phyloP scores from a whole-genome alignment of 768 basidiomycete genomes.

The Dendrothele bispora region DNA sequence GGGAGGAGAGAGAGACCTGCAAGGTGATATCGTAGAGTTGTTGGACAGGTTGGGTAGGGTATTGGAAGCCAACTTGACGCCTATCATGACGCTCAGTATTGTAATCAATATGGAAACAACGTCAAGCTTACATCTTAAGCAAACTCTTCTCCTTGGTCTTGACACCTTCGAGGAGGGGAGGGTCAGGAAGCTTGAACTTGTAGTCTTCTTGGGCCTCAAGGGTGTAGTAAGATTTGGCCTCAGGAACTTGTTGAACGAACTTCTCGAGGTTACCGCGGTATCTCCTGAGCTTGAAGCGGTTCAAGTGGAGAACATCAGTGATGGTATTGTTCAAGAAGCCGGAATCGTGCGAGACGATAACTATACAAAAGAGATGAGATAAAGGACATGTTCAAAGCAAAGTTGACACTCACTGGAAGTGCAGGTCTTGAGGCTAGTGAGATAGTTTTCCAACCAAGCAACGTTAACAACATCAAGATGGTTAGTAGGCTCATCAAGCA shows the following conservation, averaged over 20 bases:
- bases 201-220: conserved; percentile 96
- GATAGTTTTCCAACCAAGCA: conserved; percentile 95
- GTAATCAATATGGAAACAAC: conserved; percentile 7
- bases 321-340: conserved; percentile 97
- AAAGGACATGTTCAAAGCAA: conserved; percentile 5
- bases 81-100: conserved; percentile 15
- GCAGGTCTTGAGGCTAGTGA: conserved; percentile 82
- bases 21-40: conserved; percentile 94
- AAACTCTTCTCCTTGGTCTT: conserved; percentile 99
- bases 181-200: conserved; percentile 97
- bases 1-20: conserved; percentile 96
- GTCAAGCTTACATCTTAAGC: conserved; percentile 81
- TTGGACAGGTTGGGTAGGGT: conserved; percentile 81
- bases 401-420: conserved; percentile 70
- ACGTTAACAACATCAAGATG: conserved; percentile 97
- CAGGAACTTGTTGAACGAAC: conserved; percentile 92
- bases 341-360: conserved; percentile 98
- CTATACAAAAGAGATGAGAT: conserved; percentile 32
- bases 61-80: conserved; percentile 96
- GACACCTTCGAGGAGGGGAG: conserved; percentile 97
- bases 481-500: conserved; percentile 97
- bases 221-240: conserved; percentile 97
- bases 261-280: conserved; percentile 95
- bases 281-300: conserved; percentile 96
- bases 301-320: conserved; percentile 95